Base-by-base conservation (phyloP, 2,329 filamentous ascomycete species). In the Clarireedia homoeocarpa region DNA sequence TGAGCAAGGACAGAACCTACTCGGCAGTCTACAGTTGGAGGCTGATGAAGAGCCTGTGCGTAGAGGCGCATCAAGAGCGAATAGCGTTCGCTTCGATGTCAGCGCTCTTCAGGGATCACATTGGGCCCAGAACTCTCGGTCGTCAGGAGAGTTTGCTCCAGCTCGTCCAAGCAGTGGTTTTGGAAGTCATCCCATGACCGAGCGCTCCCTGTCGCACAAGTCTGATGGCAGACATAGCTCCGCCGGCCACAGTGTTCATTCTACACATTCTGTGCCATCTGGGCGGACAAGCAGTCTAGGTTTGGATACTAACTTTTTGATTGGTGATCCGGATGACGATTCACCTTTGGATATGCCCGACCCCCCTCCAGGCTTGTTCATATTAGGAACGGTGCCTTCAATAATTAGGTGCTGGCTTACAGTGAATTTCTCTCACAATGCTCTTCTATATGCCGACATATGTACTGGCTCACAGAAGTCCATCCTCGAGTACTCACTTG, bases 331-430 rank as follows among this genome's bases (percentile, higher is more conserved):
- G 50, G 80, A 84, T 39, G 81, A 84, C 55, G 82, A 84, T 57
- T 89, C 87, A 34, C 84, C 89, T 10, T 71, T 88, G 51, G 84
- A 89, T 54, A 82, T 85, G 26, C 85, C 86, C 26, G 83, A 82
- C 44, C 87, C 92, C 44, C 89, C 91, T 17, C 89, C 91, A 38
- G 89, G 90, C 7, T 78, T 96, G 57, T 90, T 91, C 69, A 81
- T 95, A 52, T 77, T 96, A 15, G 91, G 92, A 12, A 87, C 91
- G 6, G 91, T 95, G 5, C 94, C 94, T 5, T 89, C 91, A 30
- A 96, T 99, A 62, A 89, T 97, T 56, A 86, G 94, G 59, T 99
- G 94, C 74, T 97, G 94, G 91, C 77, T 97, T 64, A 92, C 89
- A 26, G 87, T 85, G 38, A 86, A 89, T 66, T 97, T 95, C 72